Conservation (phyloP, 768 basidiomycete genomes). For the Steccherinum ochraceum region DNA sequence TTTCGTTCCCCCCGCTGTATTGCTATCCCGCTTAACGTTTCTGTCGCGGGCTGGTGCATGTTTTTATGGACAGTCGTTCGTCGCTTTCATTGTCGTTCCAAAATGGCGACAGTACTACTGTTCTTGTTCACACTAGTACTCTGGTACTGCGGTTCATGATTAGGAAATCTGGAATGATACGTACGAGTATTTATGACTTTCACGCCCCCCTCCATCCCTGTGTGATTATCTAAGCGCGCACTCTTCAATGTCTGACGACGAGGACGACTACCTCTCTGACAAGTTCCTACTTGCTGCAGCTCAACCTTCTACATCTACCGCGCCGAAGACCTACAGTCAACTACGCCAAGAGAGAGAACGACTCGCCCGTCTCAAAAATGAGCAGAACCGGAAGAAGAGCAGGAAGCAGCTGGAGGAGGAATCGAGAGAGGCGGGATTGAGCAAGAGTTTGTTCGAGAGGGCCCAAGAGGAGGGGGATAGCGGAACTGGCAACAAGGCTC, state of each 20-base stretch:
- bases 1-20: neutral
- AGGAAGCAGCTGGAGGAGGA: slow-evolving; percentile 67
- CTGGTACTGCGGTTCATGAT: neutral
- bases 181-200: neutral
- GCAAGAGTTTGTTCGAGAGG: slow-evolving; percentile 74
- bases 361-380: slow-evolving; percentile 56
- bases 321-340: slow-evolving; percentile 62
- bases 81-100: neutral
- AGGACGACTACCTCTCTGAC: slow-evolving; percentile 87
- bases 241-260: slow-evolving; percentile 56
- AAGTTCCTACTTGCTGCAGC: slow-evolving; percentile 58
- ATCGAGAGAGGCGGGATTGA: slow-evolving; percentile 70
- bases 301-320: slow-evolving; percentile 22
- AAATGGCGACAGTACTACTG: neutral
- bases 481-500: slow-evolving; percentile 63
- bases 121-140: neutral
- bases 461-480: slow-evolving; percentile 55
- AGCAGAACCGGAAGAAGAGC: slow-evolving; percentile 58
- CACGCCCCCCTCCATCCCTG: neutral
- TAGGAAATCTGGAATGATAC: neutral
- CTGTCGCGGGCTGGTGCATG: neutral
- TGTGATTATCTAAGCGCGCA: slow-evolving; percentile 9
- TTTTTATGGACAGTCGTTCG: neutral
- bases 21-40: neutral
- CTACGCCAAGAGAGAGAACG: slow-evolving; percentile 61